phyloP scores from a whole-genome alignment of 2,329 filamentous ascomycete genomes.

The Torrubiella hemipterigena region DNA sequence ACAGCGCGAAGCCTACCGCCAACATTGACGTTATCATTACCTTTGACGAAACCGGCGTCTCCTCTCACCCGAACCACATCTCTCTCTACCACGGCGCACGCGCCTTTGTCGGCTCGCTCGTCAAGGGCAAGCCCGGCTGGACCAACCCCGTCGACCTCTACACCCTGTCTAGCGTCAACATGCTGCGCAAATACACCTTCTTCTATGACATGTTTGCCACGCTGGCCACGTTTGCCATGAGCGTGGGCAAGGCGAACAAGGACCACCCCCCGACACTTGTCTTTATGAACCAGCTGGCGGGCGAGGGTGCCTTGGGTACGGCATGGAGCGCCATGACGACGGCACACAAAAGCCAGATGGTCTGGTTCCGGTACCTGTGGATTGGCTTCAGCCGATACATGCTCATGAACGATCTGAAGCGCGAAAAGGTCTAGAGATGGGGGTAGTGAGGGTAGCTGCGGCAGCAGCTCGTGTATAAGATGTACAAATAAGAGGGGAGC shows the following conservation, averaged over 20 bases:
- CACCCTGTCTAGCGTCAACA: constrained; percentile 60
- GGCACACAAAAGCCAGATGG: constrained; percentile 92
- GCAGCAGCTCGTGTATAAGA: too few species aligned
- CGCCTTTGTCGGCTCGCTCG: constrained; percentile 56
- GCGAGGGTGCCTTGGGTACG: constrained; percentile 35
- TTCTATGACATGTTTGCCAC: constrained; percentile 68
- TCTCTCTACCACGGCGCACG: constrained; percentile 75
- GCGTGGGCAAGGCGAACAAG: constrained; percentile 27
- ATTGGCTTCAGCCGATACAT: constrained; percentile 87
- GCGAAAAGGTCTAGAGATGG: constrained; percentile 26
- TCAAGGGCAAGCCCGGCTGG: constrained; percentile 51
- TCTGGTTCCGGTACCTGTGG: constrained; percentile 97
- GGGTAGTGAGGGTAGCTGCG: neutral
- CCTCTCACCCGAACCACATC: constrained; percentile 85
- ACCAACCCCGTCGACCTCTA: constrained; percentile 72
- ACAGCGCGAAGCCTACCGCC: constrained; percentile 25
- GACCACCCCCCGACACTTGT: constrained; percentile 47
- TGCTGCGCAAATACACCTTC: constrained; percentile 71
- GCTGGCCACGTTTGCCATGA: constrained; percentile 44
- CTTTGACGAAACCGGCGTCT: constrained; percentile 76
- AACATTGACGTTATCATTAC: constrained; percentile 77
- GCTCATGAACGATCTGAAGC: constrained; percentile 77
- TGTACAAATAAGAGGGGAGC: too few species aligned
- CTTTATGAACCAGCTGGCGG: constrained; percentile 59
- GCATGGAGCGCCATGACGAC: constrained; percentile 81